Percentiles rank a stretch among this genome's conserved stretches.
phyloP scores from a whole-genome alignment of 169 alveolate species.

The Cryptosporidium sp. region DNA sequence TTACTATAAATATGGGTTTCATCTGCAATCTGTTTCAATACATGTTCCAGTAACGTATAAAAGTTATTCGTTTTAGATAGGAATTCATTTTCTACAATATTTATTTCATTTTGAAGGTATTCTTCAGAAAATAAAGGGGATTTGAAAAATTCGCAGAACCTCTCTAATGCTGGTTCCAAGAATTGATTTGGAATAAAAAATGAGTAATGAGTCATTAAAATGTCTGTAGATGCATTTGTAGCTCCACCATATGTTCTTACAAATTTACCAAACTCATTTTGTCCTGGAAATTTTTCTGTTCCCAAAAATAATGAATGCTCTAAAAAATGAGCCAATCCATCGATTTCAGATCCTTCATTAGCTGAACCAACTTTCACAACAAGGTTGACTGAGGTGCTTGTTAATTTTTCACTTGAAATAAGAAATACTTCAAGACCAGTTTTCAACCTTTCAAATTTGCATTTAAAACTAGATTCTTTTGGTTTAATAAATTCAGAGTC shows the following conservation, averaged over 20 bases:
- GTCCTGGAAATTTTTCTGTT: constrained; percentile 85
- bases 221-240: constrained; percentile 80
- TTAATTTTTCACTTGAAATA: constrained; percentile 8
- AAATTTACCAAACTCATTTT: constrained; percentile 77
- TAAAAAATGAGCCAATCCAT: constrained; percentile 89
- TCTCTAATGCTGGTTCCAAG: constrained; percentile 30
- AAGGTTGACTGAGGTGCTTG: constrained; percentile 1
- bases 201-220: constrained; percentile 44
- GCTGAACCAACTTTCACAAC: constrained; percentile 58
- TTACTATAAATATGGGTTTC: constrained; percentile 47
- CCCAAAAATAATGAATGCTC: constrained; percentile 90
- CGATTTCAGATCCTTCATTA: constrained; percentile 41
- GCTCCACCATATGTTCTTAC: constrained; percentile 82
- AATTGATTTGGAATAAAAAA: constrained; percentile 27
- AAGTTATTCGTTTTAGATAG: constrained; percentile 31
- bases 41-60: constrained; percentile 35
- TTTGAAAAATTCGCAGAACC: constrained; percentile 63
- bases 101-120: constrained; percentile 28
- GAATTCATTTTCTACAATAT: constrained; percentile 28
- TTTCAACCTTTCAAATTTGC: background rate
- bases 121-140: constrained; percentile 41
- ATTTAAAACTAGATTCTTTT: constrained; percentile 1
- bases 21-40: constrained; percentile 31
- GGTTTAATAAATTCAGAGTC: constrained; percentile 37
- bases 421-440: constrained; percentile 50